Evolutionary conservation across 768 basidiomycete genomes (phyloP).

Genomic region (Suillus tomentosus): DNA sequence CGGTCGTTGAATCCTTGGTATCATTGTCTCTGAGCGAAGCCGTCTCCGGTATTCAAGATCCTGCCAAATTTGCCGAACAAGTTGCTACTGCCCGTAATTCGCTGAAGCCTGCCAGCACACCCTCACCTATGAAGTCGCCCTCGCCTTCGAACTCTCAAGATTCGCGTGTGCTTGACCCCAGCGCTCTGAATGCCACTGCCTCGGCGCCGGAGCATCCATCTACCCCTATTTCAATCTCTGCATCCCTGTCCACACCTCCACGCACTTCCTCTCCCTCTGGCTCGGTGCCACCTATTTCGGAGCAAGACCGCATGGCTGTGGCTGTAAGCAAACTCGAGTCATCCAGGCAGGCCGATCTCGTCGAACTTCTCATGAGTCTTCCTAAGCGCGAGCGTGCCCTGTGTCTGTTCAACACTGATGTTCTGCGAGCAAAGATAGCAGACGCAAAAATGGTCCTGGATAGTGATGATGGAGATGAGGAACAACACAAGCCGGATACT

Average conservation of each 20-base stretch:
- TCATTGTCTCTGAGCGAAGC: slow-evolving; percentile 73
- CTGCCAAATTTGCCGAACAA: slow-evolving; percentile 64
- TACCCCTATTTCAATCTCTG: slow-evolving; percentile 78
- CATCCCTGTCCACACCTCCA: slow-evolving; percentile 77
- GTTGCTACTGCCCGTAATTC: slow-evolving; percentile 45
- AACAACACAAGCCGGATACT: slow-evolving; percentile 30
- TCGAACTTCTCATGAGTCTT: slow-evolving; percentile 81
- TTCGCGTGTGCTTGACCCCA: slow-evolving; percentile 67
- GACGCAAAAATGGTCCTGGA: slow-evolving; percentile 85
- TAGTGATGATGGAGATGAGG: slow-evolving; percentile 61
- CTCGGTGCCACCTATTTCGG: slow-evolving; percentile 62
- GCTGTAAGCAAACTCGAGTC: slow-evolving; percentile 70
- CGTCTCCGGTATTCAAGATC: slow-evolving; percentile 73
- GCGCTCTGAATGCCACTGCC: slow-evolving; percentile 68
- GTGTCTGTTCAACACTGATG: slow-evolving; percentile 87
- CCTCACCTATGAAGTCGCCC: slow-evolving; percentile 53
- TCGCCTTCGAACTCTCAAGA: slow-evolving; percentile 64
- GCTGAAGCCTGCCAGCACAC: slow-evolving; percentile 37
- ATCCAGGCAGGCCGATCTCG: slow-evolving; percentile 60
- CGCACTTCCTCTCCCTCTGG: slow-evolving; percentile 79
- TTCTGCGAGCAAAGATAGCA: slow-evolving; percentile 72
- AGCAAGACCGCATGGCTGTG: slow-evolving; percentile 71
- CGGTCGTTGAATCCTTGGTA: slow-evolving; percentile 73
- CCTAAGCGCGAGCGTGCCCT: slow-evolving; percentile 88
- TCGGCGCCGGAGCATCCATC: slow-evolving; percentile 91